Evolutionary conservation across 495 filamentous ascomycete species (phyloP), one percentile per base, ranked within the genome.

Genomic region (Neurospora sp.): DNA sequence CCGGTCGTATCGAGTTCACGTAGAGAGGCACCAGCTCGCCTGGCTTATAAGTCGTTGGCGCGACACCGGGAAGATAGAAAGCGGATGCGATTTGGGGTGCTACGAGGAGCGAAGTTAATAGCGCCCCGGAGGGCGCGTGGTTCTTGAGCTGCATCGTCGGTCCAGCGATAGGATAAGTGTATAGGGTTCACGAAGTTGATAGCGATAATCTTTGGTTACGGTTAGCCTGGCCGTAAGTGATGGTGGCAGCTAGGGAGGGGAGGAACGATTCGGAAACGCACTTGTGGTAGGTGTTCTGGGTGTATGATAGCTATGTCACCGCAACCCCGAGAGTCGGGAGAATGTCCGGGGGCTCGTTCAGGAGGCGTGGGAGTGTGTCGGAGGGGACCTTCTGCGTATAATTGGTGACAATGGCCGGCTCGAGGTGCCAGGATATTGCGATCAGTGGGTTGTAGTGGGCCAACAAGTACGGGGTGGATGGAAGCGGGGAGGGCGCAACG

Each of bases 61-160:
- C 94, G 78, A 98, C 93, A 73, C 96, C 96, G 19, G 96, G 96
- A 43, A 99, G 91, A 83, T 98, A 98, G 86, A 98, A 98, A 71
- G 93, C 92, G 6, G 90, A 83, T 24, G 91, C 86, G 39, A 92
- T 81, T 66, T 86, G 83, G 21, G 87, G 85, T 36, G 81, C 74
- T 40, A 80, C 81, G 3, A 87, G 81, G 19, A 88, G 77, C 70
- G 85, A 76, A 34, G 82, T 80, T 69, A 85, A 77, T 24, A 87
- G 77, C 78, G 84, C 86, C 83, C 79, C 76, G 39, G 83, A 81
- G 45, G 86, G 84, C 81, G 85, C 82, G 72, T 82, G 75, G 70
- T 82, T 80, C 81, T 78, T 76, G 75, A 83, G 79, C 74, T 83
- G 84, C 87, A 89, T 89, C 40, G 70, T 82, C 74, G 24, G 38